Percentiles rank a stretch among this genome's conserved stretches.
Evolutionary conservation across 495 filamentous ascomycete genomes (phyloP).

Genomic region (Pseudotulostoma volvatum): DNA sequence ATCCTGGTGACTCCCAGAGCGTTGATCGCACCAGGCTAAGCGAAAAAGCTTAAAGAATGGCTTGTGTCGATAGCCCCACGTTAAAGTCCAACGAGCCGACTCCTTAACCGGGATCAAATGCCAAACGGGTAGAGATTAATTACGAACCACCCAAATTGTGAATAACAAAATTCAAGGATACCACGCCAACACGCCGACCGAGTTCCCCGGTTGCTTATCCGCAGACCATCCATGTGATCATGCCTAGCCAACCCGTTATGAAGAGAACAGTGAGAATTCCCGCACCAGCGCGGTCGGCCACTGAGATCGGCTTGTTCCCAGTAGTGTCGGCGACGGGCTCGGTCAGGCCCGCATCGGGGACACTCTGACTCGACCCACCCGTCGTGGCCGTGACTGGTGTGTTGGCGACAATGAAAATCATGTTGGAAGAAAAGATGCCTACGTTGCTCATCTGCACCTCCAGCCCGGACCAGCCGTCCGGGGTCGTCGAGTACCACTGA

Average conservation of each 20-base stretch:
- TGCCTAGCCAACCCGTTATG: constrained; percentile 33
- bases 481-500: constrained; percentile 30
- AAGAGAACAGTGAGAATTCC: constrained; percentile 47
- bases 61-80: too few species aligned
- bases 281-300: constrained; percentile 45
- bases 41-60: too few species aligned
- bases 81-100: too few species aligned
- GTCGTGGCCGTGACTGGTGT: constrained; percentile 36
- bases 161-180: too few species aligned
- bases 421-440: constrained; percentile 36
- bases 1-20: too few species aligned
- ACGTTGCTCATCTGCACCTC: constrained; percentile 46
- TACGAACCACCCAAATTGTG: too few species aligned
- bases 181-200: too few species aligned
- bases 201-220: too few species aligned
- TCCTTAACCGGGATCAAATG: too few species aligned
- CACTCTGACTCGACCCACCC: constrained; percentile 50
- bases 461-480: constrained; percentile 32
- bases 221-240: constrained; percentile 30
- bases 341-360: constrained; percentile 38
- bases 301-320: constrained; percentile 27
- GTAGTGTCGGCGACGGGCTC: constrained; percentile 5
- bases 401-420: constrained; percentile 34
- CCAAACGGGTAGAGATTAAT: too few species aligned
- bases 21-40: too few species aligned